Base-by-base conservation (phyloP, 2,329 filamentous ascomycete genomes). In the Triangularia verruculosa region DNA sequence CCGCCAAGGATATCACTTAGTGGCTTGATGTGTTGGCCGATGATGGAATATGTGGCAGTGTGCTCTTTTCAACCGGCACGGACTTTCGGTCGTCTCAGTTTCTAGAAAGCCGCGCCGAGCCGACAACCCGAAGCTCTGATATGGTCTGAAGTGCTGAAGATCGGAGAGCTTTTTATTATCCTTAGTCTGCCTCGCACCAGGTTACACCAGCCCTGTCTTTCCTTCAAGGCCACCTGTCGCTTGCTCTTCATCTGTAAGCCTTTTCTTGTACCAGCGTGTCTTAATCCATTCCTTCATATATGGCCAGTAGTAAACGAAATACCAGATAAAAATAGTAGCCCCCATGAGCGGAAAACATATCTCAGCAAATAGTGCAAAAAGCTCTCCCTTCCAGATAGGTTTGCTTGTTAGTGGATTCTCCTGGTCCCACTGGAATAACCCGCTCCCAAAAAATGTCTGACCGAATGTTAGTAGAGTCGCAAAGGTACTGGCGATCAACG, bases 391-490 rank as follows among this genome's bases (percentile, higher is more conserved):
- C 56, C 56, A 58, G 24, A 58, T 17, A 4, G 56, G 56, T 9
- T 7, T n/a, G 6, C 56, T 58, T n/a, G 4, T 24, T 15, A 4
- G 6, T 8, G 32, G 56, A 15, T 57, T 25, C 6, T 53, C 25
- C 3, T 60, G n/a, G 24, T 60, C 43, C 57, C 57, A 60, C 25
- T 60, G 57, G 5, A 30, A 53, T 30, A 60, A 28, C 3, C 57
- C 57, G 20, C 57, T 60, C 6, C 57, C 47, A 17, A 60, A 60
- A 20, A 60, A 28, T 11, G 57, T 60, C 57, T 60, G 57, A 15
- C 3, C 13, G 20, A 12, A 27, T 24, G 56, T 58, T 58, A 58
- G 56, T n/a, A 53, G 2, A 47, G 43, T 20, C 47, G 57, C 13
- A 9, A 9, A 47, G 6, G 3, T 9, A 4, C n/a, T 8, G 6